These are phyloP conservation scores for Ogataea philodendri DNA, from an alignment of 805 yeast genomes.

Conservation along the genomic window DNA sequence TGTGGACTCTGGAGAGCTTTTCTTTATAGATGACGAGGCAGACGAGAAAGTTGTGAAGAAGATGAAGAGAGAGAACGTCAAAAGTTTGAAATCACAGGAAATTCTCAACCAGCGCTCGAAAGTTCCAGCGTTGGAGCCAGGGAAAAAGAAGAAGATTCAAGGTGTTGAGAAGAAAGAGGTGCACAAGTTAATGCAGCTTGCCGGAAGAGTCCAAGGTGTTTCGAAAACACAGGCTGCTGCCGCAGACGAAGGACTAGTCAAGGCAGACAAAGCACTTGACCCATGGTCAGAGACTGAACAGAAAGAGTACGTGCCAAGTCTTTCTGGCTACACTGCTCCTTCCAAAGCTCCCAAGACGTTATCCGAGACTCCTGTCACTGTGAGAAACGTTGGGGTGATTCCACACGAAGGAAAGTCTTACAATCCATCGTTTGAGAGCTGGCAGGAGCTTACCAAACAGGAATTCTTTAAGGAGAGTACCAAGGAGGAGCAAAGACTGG, in stretches of 20 bases:
- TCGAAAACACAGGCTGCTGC: slow-evolving; percentile 49
- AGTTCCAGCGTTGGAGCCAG: slow-evolving; percentile 56
- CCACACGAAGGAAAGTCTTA: slow-evolving; percentile 91
- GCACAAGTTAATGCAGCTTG: slow-evolving; percentile 63
- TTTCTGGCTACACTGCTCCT: slow-evolving; percentile 49
- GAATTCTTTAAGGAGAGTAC: slow-evolving; percentile 68
- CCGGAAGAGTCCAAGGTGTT: slow-evolving; percentile 68
- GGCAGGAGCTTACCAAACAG: slow-evolving; percentile 68
- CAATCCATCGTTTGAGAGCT: slow-evolving; percentile 81
- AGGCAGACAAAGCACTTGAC: slow-evolving; percentile 50
- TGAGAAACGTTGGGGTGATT: slow-evolving; percentile 47
- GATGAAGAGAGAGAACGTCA: slow-evolving; percentile 38
- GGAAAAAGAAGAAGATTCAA: slow-evolving; percentile 45
- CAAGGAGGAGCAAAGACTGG: slow-evolving; percentile 61
- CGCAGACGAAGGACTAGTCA: slow-evolving; percentile 62
- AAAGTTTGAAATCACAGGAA: slow-evolving; percentile 43
- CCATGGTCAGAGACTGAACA: slow-evolving; percentile 54
- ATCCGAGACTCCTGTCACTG: slow-evolving; percentile 48
- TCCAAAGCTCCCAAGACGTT: slow-evolving; percentile 55
- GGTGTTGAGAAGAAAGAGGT: slow-evolving; percentile 66
- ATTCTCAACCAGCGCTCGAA: slow-evolving; percentile 78
- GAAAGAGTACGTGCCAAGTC: slow-evolving; percentile 41
- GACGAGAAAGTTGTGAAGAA: slow-evolving; percentile 43
- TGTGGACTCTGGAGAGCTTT: slow-evolving; percentile 46
- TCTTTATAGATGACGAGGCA: slow-evolving; percentile 67